phyloP scores from a whole-genome alignment of 768 basidiomycete genomes.

The Boletus rufocinnamomeus region DNA sequence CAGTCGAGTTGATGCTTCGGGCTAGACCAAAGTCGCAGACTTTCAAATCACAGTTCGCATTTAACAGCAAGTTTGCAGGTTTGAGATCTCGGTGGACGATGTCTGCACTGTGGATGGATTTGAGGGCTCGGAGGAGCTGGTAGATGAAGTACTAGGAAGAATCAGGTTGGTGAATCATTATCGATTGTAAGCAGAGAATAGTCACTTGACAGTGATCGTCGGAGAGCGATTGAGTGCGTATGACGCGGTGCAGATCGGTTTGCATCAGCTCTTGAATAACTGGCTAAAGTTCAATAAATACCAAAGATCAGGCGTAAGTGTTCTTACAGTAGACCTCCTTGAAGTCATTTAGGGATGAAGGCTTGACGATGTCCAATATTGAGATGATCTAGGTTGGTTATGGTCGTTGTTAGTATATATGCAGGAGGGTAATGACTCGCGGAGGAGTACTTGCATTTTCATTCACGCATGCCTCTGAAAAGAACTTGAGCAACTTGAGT shows the following conservation, averaged over 20 bases:
- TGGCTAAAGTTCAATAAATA: constrained; percentile 29
- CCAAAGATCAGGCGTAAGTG: not conserved
- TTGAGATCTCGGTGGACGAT: constrained; percentile 80
- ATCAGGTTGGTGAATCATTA: constrained; percentile 3
- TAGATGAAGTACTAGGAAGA: constrained; percentile 71
- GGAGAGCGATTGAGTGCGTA: constrained; percentile 84
- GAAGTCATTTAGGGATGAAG: constrained; percentile 70
- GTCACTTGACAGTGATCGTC: constrained; percentile 85
- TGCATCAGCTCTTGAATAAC: constrained; percentile 90
- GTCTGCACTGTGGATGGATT: constrained; percentile 86
- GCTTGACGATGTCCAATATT: constrained; percentile 89
- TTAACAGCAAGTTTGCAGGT: constrained; percentile 85
- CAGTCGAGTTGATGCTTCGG: constrained; percentile 56
- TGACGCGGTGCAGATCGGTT: constrained; percentile 88
- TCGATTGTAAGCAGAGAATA: constrained; percentile 1
- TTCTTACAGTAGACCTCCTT: constrained; percentile 81
- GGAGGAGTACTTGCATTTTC: constrained; percentile 63
- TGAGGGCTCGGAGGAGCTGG: constrained; percentile 83
- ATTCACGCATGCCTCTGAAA: constrained; percentile 76
- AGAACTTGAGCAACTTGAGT: constrained; percentile 86
- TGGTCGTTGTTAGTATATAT: constrained; percentile 6
- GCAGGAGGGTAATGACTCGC: not conserved
- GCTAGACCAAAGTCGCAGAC: constrained; percentile 90
- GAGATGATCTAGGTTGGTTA: constrained; percentile 71
- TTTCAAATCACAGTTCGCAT: constrained; percentile 88